phyloP scores from a whole-genome alignment of 805 yeast species.

The Myxozyma geophila region DNA sequence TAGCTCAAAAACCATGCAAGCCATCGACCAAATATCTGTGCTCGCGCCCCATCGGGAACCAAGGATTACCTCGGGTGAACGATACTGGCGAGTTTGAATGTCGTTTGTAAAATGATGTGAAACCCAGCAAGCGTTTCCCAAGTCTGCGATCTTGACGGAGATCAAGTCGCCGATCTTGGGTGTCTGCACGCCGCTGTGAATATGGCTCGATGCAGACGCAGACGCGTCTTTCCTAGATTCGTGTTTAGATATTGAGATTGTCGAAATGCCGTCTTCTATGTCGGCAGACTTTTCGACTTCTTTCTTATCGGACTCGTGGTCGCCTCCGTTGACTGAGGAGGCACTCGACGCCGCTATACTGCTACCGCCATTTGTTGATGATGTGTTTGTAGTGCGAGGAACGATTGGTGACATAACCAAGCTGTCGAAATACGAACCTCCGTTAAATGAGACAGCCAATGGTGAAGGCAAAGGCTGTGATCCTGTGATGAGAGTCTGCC shows the following conservation, averaged over 20 bases:
- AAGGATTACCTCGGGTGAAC: slow-evolving; percentile 84
- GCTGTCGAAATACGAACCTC: slow-evolving; percentile 38
- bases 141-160: slow-evolving; percentile 86
- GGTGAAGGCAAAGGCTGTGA: slow-evolving; percentile 95
- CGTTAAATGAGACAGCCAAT: slow-evolving; percentile 54
- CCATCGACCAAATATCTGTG: slow-evolving; percentile 95
- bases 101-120: slow-evolving; percentile 83
- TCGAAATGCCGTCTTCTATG: slow-evolving; percentile 30
- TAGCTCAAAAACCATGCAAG: slow-evolving; percentile 87
- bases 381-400: slow-evolving; percentile 25
- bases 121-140: slow-evolving; percentile 89
- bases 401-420: slow-evolving; percentile 42
- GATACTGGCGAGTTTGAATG: slow-evolving; percentile 88
- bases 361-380: slow-evolving; percentile 11
- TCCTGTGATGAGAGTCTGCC: slow-evolving; percentile 81
- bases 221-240: slow-evolving; percentile 9
- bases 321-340: slow-evolving; percentile 9
- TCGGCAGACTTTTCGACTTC: slow-evolving; percentile 10
- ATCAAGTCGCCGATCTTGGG: slow-evolving; percentile 53
- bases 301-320: slow-evolving; percentile 2
- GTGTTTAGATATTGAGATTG: slow-evolving; percentile 29
- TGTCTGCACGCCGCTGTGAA: slow-evolving; percentile 12
- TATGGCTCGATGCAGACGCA: slow-evolving; percentile 34
- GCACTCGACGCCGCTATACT: slow-evolving; percentile 2
- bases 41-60: slow-evolving; percentile 94